Conservation (phyloP, 805 yeast species). For the Monosporozyma siamensis region DNA sequence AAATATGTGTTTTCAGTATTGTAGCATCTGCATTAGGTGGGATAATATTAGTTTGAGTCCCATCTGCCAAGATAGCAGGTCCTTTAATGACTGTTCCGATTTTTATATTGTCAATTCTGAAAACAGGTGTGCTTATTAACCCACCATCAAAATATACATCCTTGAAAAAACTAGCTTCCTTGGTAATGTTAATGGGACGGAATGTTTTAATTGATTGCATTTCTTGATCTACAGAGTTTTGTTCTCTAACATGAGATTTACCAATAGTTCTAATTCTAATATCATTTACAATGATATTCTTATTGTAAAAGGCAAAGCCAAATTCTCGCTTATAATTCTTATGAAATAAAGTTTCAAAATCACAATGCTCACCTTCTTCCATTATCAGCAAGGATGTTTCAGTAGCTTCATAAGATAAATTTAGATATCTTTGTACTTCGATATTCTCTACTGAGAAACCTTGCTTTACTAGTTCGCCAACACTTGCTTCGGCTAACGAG, state of each 20-base stretch:
- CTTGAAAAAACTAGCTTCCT: conserved; percentile 32
- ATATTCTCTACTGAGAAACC: conserved; percentile 42
- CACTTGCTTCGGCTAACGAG: conserved; percentile 36
- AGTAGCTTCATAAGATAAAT: conserved; percentile 80
- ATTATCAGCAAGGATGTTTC: conserved; percentile 77
- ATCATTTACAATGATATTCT: conserved; percentile 59
- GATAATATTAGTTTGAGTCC: conserved; percentile 70
- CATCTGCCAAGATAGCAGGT: conserved; percentile 72
- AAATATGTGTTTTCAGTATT: conserved; percentile 53
- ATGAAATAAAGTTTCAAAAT: conserved; percentile 39
- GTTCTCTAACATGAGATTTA: conserved; percentile 37
- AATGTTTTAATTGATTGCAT: conserved; percentile 29
- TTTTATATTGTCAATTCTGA: conserved; percentile 41
- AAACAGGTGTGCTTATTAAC: conserved; percentile 45
- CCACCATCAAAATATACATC: conserved; percentile 49
- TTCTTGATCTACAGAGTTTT: conserved; percentile 45
- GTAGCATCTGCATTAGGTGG: conserved; percentile 53
- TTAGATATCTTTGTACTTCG: conserved; percentile 53
- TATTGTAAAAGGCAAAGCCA: conserved; percentile 53
- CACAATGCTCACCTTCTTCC: conserved; percentile 21
- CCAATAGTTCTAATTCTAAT: conserved; percentile 68
- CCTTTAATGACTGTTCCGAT: conserved; percentile 50
- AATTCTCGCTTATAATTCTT: conserved; percentile 58
- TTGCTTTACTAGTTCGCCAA: conserved; percentile 38
- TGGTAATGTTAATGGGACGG: conserved; percentile 18